phyloP scores from a whole-genome alignment of 2,329 filamentous ascomycete genomes.

The Gnomoniopsis smithogilvyi region DNA sequence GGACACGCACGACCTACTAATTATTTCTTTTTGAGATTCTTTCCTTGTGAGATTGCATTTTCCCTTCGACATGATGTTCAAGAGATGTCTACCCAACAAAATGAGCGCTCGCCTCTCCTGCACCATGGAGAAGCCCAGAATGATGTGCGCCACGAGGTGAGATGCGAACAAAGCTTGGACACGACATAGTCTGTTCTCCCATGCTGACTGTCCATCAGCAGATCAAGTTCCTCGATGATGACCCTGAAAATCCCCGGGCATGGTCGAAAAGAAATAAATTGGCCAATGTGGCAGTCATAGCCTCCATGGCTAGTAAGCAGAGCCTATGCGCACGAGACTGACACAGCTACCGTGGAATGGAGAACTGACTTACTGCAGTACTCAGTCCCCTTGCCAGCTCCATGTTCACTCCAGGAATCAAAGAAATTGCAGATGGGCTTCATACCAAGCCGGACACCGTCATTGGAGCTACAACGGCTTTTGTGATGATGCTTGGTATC shows the following conservation, averaged over 20 bases:
- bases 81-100: constrained; percentile 8
- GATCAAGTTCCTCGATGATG: constrained; percentile 8
- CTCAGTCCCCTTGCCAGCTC: constrained; percentile 17
- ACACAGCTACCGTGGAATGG: background rate
- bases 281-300: constrained; percentile 14
- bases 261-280: constrained; percentile 13
- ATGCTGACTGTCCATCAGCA: background rate
- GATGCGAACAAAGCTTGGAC: background rate
- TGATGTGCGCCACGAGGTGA: constrained; percentile 4
- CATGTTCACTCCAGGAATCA: constrained; percentile 15
- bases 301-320: constrained; percentile 11
- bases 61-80: background rate
- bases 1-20: background rate
- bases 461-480: constrained; percentile 11
- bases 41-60: background rate
- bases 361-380: background rate
- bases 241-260: constrained; percentile 6
- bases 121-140: background rate
- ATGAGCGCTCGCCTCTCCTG: constrained; percentile 13
- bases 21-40: background rate
- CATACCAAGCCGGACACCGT: constrained; percentile 7
- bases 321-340: background rate
- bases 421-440: constrained; percentile 9
- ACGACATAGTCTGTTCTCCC: background rate
- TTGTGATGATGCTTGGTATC: constrained; percentile 8